Percentiles rank a stretch among this genome's conserved stretches.
phyloP scores from a whole-genome alignment of 495 filamentous ascomycete species.

The Annulohypoxylon stygium region DNA sequence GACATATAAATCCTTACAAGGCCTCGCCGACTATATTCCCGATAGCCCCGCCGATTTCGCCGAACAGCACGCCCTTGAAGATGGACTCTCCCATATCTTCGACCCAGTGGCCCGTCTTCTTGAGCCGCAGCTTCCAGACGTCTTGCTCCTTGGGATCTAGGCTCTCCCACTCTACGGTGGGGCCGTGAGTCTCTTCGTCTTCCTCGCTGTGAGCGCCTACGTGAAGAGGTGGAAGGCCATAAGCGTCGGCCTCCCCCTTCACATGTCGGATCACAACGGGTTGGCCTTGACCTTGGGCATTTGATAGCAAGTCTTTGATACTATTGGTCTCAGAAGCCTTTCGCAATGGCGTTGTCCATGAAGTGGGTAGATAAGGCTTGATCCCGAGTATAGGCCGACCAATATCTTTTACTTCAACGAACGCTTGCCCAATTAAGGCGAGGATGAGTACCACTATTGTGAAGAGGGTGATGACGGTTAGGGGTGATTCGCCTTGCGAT shows the following conservation, averaged over 20 bases:
- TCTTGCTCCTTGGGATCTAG: slow-evolving; percentile 68
- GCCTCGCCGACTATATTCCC: slow-evolving; percentile 62
- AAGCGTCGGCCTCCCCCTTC: slow-evolving; percentile 33
- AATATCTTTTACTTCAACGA: slow-evolving; percentile 75
- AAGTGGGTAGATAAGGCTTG: slow-evolving; percentile 42
- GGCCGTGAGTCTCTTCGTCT: slow-evolving; percentile 48
- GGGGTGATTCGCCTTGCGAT: slow-evolving; percentile 62
- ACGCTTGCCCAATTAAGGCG: slow-evolving; percentile 72
- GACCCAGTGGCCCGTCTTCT: slow-evolving; percentile 78
- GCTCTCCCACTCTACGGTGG: slow-evolving; percentile 74
- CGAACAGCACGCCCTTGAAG: slow-evolving; percentile 80
- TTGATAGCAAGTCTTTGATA: slow-evolving; percentile 47
- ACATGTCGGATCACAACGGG: slow-evolving; percentile 47
- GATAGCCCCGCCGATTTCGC: slow-evolving; percentile 71
- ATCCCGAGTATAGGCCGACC: slow-evolving; percentile 68
- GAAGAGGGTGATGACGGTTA: slow-evolving; percentile 61
- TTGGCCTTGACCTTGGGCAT: slow-evolving; percentile 38
- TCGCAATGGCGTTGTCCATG: slow-evolving; percentile 48
- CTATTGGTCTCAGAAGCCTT: slow-evolving; percentile 33
- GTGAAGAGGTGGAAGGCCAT: slow-evolving; percentile 47
- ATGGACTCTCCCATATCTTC: slow-evolving; percentile 78
- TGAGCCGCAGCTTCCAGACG: slow-evolving; percentile 76
- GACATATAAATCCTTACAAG: slow-evolving; percentile 30
- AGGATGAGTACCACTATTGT: slow-evolving; percentile 68
- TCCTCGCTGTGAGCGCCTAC: slow-evolving; percentile 61